Evolutionary conservation across 2,329 filamentous ascomycete species (phyloP).

Genomic region (Ophiostoma perfectum): DNA sequence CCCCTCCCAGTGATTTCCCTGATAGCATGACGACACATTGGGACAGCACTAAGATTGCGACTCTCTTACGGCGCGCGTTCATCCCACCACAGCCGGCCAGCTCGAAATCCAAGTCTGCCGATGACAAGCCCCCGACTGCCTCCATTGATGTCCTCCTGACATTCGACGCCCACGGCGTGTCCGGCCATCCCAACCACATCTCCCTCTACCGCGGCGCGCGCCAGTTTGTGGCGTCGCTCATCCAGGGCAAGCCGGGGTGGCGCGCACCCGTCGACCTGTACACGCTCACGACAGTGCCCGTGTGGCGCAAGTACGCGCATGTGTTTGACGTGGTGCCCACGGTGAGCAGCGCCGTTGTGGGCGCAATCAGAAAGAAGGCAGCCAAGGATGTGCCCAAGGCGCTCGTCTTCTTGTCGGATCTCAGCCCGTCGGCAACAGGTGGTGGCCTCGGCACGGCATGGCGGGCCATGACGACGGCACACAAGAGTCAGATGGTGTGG

Average conservation of each 20-base stretch:
- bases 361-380: constrained; percentile 33
- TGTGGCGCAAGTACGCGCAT: constrained; percentile 75
- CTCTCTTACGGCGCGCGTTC: constrained; percentile 67
- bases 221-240: constrained; percentile 63
- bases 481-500: constrained; percentile 97
- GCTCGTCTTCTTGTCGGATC: constrained; percentile 59
- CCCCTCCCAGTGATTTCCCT: constrained; percentile 56
- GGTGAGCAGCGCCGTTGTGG: constrained; percentile 40
- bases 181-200: constrained; percentile 87
- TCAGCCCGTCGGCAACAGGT: constrained; percentile 48
- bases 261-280: constrained; percentile 76
- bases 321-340: constrained; percentile 72
- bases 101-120: constrained; percentile 22
- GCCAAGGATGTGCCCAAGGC: constrained; percentile 47
- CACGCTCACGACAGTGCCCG: constrained; percentile 66
- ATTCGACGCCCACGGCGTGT: constrained; percentile 79
- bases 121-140: constrained; percentile 38
- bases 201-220: constrained; percentile 79
- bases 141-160: constrained; percentile 80
- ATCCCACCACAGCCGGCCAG: constrained; percentile 34
- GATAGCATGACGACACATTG: constrained; percentile 83
- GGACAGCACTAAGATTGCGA: constrained; percentile 64
- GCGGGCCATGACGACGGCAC: constrained; percentile 81
- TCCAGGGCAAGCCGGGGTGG: constrained; percentile 59
- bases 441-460: constrained; percentile 56